Percentiles rank a stretch among this genome's conserved stretches.
Conservation (phyloP, 345 rosid species). For the Melaleuca quinquenervia region DNA sequence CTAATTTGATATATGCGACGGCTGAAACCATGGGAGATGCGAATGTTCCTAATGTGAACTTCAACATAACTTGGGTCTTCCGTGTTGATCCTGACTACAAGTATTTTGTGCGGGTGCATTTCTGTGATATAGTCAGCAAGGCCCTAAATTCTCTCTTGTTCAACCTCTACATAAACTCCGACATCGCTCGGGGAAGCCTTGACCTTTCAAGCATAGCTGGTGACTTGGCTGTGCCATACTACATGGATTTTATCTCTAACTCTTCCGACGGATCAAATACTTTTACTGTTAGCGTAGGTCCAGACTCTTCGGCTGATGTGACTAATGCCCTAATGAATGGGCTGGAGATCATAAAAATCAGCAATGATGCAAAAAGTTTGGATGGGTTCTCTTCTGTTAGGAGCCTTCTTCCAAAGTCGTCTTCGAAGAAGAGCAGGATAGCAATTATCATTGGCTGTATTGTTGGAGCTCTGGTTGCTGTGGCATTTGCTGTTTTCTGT, state of each 20-base stretch:
- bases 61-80: slow-evolving; percentile 92
- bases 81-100: slow-evolving; percentile 50
- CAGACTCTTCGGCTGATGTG: slow-evolving; percentile 46
- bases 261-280: slow-evolving; percentile 35
- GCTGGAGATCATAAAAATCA: slow-evolving; percentile 81
- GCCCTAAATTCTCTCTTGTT: slow-evolving; percentile 69
- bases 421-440: slow-evolving; percentile 23
- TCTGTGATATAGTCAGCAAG: slow-evolving; percentile 76
- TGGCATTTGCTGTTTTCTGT: slow-evolving; percentile 42
- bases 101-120: slow-evolving; percentile 83
- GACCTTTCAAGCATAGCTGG: slow-evolving; percentile 54
- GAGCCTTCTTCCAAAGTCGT: slow-evolving; percentile 41
- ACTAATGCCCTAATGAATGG: slow-evolving; percentile 74
- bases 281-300: slow-evolving; percentile 86
- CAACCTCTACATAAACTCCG: slow-evolving; percentile 71
- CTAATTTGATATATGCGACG: slow-evolving; percentile 82
- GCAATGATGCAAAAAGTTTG: slow-evolving; percentile 67
- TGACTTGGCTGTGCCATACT: slow-evolving; percentile 52
- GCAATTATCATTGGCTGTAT: slow-evolving; percentile 37
- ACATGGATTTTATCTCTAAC: slow-evolving; percentile 68
- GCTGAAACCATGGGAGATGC: slow-evolving; percentile 86
- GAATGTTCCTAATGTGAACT: slow-evolving; percentile 50
- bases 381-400: slow-evolving; percentile 54
- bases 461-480: slow-evolving; percentile 28
- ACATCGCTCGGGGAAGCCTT: slow-evolving; percentile 54